phyloP scores from a whole-genome alignment of 768 basidiomycete genomes.

The Boletales sp. region DNA sequence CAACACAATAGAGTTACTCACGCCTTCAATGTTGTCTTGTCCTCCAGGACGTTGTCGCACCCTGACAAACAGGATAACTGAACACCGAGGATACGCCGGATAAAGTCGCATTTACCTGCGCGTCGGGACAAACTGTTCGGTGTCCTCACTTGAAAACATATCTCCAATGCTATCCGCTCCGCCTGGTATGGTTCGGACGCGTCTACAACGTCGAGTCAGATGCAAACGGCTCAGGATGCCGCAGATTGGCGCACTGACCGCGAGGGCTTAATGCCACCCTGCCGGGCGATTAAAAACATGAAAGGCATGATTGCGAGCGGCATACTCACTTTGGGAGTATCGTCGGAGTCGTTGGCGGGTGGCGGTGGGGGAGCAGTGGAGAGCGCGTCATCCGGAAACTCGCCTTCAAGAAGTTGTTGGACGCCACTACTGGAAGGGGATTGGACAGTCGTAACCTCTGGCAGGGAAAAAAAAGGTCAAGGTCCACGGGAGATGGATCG shows the following conservation, averaged over 20 bases:
- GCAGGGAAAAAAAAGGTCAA: too few relatives aligned
- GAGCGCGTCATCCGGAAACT: constrained; percentile 56
- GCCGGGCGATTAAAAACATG: not conserved
- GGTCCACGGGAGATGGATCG: not conserved
- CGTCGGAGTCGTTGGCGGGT: not conserved
- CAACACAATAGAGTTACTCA: constrained; percentile 20
- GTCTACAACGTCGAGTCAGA: constrained; percentile 23
- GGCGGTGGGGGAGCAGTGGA: constrained; percentile 48
- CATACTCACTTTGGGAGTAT: not conserved
- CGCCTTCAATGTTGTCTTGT: constrained; percentile 50
- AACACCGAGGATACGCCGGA: not conserved
- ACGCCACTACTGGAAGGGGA: not conserved
- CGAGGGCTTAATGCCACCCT: constrained; percentile 39
- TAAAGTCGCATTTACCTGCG: constrained; percentile 45
- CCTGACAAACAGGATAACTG: constrained; percentile 29
- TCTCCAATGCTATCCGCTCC: constrained; percentile 24
- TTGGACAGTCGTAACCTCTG: not conserved
- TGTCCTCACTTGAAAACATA: constrained; percentile 45
- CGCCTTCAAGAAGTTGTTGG: constrained; percentile 22
- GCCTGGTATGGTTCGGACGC: constrained; percentile 32
- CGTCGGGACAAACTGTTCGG: constrained; percentile 60
- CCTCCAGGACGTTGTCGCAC: constrained; percentile 70
- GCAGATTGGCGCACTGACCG: constrained; percentile 36
- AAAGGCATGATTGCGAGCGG: not conserved
- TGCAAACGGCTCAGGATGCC: not conserved